These are phyloP conservation scores for Imleria badia DNA, from an alignment of 768 basidiomycete species.

Conservation along the genomic window DNA sequence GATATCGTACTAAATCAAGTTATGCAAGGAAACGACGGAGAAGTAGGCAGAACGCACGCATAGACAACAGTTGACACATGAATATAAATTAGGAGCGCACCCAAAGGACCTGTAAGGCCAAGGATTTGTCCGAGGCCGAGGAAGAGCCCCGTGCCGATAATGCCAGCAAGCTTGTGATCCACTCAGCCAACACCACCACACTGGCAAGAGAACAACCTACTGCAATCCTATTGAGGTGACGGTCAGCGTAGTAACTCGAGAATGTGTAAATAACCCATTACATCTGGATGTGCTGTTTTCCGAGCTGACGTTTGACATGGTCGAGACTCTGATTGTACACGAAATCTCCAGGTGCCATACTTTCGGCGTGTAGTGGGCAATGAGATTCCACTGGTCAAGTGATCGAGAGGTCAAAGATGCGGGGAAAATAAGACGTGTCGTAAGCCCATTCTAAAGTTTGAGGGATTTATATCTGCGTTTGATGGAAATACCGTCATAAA, in stretches of 20 bases:
- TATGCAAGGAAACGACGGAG: background rate
- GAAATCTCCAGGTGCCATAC: constrained; percentile 7
- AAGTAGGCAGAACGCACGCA: constrained; percentile 16
- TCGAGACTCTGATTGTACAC: constrained; percentile 14
- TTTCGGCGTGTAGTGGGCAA: too few species aligned
- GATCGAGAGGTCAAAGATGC: too few species aligned
- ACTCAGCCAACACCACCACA: background rate
- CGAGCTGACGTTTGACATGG: constrained; percentile 18
- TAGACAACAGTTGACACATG: constrained; percentile 30
- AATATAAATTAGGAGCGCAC: constrained; percentile 29
- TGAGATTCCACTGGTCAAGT: too few species aligned
- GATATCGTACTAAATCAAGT: constrained; percentile 24
- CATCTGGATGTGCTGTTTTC: constrained; percentile 25
- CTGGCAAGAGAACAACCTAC: constrained; percentile 8
- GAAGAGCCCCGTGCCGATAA: constrained; percentile 33
- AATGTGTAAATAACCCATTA: background rate
- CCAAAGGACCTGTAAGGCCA: constrained; percentile 26
- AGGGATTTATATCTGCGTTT: too few species aligned
- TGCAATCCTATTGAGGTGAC: constrained; percentile 14
- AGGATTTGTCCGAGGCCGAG: constrained; percentile 31
- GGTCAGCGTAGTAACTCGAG: background rate
- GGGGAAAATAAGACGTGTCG: too few species aligned
- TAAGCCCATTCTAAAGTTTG: too few species aligned
- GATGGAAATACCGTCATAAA: too few species aligned
- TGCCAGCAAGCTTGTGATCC: constrained; percentile 26